Evolutionary conservation across 768 basidiomycete genomes (phyloP).

Genomic region (Candolleomyces eurysporus): DNA sequence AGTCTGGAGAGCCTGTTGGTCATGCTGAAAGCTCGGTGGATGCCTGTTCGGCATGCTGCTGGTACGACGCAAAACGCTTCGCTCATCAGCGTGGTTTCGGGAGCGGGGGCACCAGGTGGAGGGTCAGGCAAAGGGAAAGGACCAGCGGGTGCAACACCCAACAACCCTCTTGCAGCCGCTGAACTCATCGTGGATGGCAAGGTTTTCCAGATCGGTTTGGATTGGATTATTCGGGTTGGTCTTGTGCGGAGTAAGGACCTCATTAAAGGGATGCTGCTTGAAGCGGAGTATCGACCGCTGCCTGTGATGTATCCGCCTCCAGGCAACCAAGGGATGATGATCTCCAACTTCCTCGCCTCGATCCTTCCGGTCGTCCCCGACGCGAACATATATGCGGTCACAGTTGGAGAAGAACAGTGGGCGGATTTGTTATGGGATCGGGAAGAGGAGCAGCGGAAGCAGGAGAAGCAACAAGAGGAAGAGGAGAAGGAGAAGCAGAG

Average conservation of each 20-base stretch:
- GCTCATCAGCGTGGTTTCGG: neutral
- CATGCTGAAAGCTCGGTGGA: conserved; percentile 76
- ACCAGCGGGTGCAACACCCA: neutral
- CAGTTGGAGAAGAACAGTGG: conserved; percentile 76
- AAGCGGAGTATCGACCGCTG: conserved; percentile 84
- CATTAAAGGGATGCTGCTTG: conserved; percentile 80
- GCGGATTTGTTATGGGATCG: conserved; percentile 77
- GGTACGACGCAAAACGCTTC: conserved; percentile 22
- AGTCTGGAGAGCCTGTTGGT: conserved; percentile 72
- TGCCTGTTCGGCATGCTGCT: conserved; percentile 57
- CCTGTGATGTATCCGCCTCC: conserved; percentile 63
- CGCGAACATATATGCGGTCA: conserved; percentile 74
- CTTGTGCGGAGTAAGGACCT: conserved; percentile 77
- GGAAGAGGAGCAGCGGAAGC: conserved; percentile 54
- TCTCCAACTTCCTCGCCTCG: conserved; percentile 73
- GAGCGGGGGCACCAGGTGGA: neutral
- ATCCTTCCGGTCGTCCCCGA: conserved; percentile 68
- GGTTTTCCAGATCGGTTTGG: conserved; percentile 73
- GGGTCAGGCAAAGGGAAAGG: neutral
- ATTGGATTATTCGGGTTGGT: conserved; percentile 80
- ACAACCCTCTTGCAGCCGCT: conserved; percentile 32
- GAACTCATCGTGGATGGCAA: conserved; percentile 70
- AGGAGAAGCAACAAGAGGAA: conserved; percentile 56
- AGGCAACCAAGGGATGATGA: conserved; percentile 69
- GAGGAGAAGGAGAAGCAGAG: conserved; percentile 12